Conservation (phyloP, 805 yeast species). For the Teunomyces atbi region DNA sequence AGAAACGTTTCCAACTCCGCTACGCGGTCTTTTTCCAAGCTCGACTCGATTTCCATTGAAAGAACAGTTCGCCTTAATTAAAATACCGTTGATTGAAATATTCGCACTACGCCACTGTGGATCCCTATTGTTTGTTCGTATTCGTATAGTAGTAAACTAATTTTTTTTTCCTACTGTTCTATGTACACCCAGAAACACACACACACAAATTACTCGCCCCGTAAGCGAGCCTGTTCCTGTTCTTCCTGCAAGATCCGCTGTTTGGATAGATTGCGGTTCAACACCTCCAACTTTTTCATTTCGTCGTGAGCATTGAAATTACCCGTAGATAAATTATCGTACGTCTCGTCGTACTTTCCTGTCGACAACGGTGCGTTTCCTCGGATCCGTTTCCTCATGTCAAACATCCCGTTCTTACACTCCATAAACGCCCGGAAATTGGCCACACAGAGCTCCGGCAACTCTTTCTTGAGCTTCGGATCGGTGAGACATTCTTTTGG, state of each 20-base stretch:
- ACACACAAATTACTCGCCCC: not conserved
- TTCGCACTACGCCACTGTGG: not conserved
- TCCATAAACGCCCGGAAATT: conserved; percentile 84
- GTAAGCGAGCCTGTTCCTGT: conserved; percentile 12
- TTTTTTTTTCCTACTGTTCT: not conserved
- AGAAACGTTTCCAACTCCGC: conserved; percentile 57
- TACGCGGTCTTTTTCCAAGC: conserved; percentile 48
- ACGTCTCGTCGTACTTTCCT: conserved; percentile 88
- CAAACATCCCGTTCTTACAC: conserved; percentile 87
- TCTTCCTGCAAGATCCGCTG: conserved; percentile 27
- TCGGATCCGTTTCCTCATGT: conserved; percentile 84
- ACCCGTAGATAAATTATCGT: conserved; percentile 74
- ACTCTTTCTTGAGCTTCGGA: conserved; percentile 68
- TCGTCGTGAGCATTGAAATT: conserved; percentile 82
- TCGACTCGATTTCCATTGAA: not conserved
- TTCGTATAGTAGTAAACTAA: not conserved
- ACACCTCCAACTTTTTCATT: conserved; percentile 62
- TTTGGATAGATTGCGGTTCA: conserved; percentile 50
- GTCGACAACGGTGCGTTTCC: conserved; percentile 94
- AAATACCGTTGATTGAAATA: no score
- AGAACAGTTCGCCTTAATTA: not conserved
- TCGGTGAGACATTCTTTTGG: conserved; percentile 86
- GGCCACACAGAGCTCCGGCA: conserved; percentile 87
- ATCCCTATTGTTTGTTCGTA: not conserved
- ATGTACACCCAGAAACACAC: not conserved